Percentiles rank a stretch among this genome's conserved stretches.
Conservation (phyloP, 2,329 filamentous ascomycete species). For the Pseudocercospora eumusae region DNA sequence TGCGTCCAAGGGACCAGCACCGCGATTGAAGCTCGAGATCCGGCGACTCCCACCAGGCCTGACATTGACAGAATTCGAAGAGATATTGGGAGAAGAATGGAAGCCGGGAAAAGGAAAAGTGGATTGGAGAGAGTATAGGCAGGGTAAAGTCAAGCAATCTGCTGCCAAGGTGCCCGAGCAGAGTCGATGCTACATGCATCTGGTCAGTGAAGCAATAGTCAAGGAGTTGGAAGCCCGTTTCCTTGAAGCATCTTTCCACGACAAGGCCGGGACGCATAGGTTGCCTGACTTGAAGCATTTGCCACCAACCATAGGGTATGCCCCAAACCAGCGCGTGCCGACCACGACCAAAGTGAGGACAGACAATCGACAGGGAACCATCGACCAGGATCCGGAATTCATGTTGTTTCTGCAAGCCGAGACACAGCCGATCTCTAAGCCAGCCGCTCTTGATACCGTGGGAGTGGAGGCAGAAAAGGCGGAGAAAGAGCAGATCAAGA, state of each 20-base stretch:
- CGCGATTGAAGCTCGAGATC: constrained; percentile 80
- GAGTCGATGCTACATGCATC: constrained; percentile 77
- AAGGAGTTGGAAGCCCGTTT: constrained; percentile 69
- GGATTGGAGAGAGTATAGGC: constrained; percentile 76
- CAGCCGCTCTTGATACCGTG: constrained; percentile 53
- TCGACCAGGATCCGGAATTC: constrained; percentile 95
- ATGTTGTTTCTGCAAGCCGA: constrained; percentile 88
- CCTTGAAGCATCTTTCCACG: constrained; percentile 70
- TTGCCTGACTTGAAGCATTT: constrained; percentile 70
- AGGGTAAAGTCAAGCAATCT: constrained; percentile 74
- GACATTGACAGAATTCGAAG: constrained; percentile 74
- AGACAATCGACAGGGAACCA: constrained; percentile 87
- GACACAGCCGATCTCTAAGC: constrained; percentile 69
- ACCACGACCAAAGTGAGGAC: constrained; percentile 67
- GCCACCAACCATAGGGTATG: constrained; percentile 77
- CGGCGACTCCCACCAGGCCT: constrained; percentile 83
- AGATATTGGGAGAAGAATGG: constrained; percentile 77
- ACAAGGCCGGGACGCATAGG: constrained; percentile 74
- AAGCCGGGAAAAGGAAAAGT: constrained; percentile 75
- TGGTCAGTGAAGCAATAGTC: constrained; percentile 71
- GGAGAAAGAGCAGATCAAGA: constrained; percentile 66
- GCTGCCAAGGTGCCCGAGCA: constrained; percentile 83
- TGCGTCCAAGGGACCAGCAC: constrained; percentile 49
- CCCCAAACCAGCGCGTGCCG: constrained; percentile 81
- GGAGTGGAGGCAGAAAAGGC: constrained; percentile 50